A percentile compares a stretch with the other conserved stretches of the same genome.
phyloP scores from a whole-genome alignment of 139 green algal genomes.

The Chloropicon primus region DNA sequence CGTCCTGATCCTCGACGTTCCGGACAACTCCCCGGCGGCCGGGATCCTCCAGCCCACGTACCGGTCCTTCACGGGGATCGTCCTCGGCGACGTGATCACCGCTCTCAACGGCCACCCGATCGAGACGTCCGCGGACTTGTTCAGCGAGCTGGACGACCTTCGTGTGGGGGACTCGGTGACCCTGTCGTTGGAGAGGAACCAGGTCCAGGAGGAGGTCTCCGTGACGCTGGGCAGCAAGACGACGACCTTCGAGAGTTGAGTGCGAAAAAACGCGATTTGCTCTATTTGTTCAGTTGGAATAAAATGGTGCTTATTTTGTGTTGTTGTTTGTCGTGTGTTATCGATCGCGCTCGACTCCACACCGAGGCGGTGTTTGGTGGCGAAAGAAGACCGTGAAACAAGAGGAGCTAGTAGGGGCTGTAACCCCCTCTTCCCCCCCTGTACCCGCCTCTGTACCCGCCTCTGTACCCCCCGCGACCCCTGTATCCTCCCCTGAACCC shows the following conservation, averaged over 20 bases:
- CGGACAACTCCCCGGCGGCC: constrained; percentile 18
- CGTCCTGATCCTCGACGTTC: constrained; percentile 66
- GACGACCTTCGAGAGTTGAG: background rate
- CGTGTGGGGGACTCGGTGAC: constrained; percentile 26
- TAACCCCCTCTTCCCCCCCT: background rate
- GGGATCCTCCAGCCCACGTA: background rate
- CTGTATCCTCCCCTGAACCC: background rate
- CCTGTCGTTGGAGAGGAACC: background rate
- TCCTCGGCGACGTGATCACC: constrained; percentile 78
- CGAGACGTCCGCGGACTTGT: constrained; percentile 25
- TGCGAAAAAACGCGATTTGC: too few species aligned
- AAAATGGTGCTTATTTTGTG: too few species aligned
- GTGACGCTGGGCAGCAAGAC: background rate
- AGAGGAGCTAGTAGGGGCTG: background rate
- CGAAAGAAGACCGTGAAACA: too few species aligned
- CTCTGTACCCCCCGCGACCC: background rate
- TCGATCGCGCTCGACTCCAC: too few species aligned
- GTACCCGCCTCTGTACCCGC: background rate
- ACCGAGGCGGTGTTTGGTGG: too few species aligned
- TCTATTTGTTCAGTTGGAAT: too few species aligned
- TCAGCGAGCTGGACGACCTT: constrained; percentile 28
- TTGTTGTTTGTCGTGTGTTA: too few species aligned
- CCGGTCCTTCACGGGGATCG: constrained; percentile 2
- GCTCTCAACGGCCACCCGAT: constrained; percentile 38
- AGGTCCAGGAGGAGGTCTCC: background rate